phyloP scores from a whole-genome alignment of 768 basidiomycete genomes.

The Hebeloma cylindrosporum region DNA sequence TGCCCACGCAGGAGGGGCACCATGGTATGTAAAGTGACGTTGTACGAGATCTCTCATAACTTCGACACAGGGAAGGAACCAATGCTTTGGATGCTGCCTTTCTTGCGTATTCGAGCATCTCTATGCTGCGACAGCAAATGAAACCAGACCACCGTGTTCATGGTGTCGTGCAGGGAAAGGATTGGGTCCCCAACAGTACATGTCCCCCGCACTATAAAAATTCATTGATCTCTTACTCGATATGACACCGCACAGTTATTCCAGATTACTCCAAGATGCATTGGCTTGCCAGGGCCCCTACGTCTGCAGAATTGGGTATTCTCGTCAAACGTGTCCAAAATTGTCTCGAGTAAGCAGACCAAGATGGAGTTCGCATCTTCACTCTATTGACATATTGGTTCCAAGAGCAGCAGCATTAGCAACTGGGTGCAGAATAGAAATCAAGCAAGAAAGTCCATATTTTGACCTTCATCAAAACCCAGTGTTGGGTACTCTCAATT shows the following conservation, averaged over 20 bases:
- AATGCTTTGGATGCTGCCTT: slow-evolving; percentile 91
- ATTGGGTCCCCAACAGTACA: slow-evolving; percentile 71
- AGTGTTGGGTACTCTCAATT: slow-evolving; percentile 37
- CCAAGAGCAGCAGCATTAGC: slow-evolving; percentile 69
- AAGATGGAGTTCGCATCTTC: neutral
- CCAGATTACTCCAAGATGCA: slow-evolving; percentile 79
- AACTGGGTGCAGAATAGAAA: slow-evolving; percentile 52
- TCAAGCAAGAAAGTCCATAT: slow-evolving; percentile 43
- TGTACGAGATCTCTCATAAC: neutral
- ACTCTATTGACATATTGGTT: neutral
- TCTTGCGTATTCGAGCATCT: slow-evolving; percentile 75
- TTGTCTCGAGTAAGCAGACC: slow-evolving; percentile 60
- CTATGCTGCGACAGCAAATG: slow-evolving; percentile 84
- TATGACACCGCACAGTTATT: slow-evolving; percentile 76
- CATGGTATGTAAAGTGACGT: slow-evolving; percentile 48
- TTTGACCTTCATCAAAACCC: slow-evolving; percentile 61
- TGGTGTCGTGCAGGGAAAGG: slow-evolving; percentile 68
- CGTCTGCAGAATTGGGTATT: slow-evolving; percentile 49
- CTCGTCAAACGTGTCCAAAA: slow-evolving; percentile 60
- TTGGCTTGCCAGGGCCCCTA: slow-evolving; percentile 73
- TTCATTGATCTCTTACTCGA: slow-evolving; percentile 3
- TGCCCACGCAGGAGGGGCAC: slow-evolving; percentile 77
- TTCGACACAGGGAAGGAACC: slow-evolving; percentile 59
- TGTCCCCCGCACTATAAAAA: slow-evolving; percentile 1
- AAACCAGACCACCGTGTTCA: slow-evolving; percentile 80